Evolutionary conservation across 1,139 yeast genomes (phyloP).

Genomic region (Debaryomyces robertsiae): DNA sequence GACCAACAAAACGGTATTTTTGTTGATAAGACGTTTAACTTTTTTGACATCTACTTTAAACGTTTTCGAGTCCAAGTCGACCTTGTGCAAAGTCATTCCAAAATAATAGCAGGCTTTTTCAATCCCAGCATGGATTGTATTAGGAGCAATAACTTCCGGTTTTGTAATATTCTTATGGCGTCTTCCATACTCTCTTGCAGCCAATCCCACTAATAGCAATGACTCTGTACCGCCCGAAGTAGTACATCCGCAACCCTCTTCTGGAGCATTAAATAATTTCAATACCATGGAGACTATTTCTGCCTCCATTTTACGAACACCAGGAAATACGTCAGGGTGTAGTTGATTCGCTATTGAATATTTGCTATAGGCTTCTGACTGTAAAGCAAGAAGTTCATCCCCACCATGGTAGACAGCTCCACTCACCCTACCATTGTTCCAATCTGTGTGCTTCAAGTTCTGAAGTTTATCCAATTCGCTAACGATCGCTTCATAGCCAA

Average conservation of each 20-base stretch:
- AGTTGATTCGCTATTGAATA: conserved; percentile 90
- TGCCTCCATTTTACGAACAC: conserved; percentile 93
- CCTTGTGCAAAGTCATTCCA: conserved; percentile 82
- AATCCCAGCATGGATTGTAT: conserved; percentile 91
- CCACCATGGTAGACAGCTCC: conserved; percentile 99
- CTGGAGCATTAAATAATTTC: conserved; percentile 71
- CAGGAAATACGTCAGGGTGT: conserved; percentile 97
- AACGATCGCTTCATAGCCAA: conserved; percentile 45
- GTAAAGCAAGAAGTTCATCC: conserved; percentile 66
- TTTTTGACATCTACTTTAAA: conserved; percentile 66
- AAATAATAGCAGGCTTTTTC: conserved; percentile 93
- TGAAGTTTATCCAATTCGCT: conserved; percentile 52
- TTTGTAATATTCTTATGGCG: conserved; percentile 58
- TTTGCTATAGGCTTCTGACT: conserved; percentile 71
- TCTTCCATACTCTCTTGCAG: conserved; percentile 74
- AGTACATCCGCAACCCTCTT: conserved; percentile 81
- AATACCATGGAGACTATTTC: conserved; percentile 94
- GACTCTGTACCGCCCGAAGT: conserved; percentile 99
- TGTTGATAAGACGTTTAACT: conserved; percentile 66
- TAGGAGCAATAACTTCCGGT: conserved; percentile 90
- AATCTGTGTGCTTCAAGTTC: conserved; percentile 64
- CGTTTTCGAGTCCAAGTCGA: conserved; percentile 69
- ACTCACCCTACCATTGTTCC: conserved; percentile 83
- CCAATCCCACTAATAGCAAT: conserved; percentile 75
- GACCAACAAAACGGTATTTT: conserved; percentile 77